phyloP scores from a whole-genome alignment of 2,329 filamentous ascomycete genomes.

The Aciculosporium take region DNA sequence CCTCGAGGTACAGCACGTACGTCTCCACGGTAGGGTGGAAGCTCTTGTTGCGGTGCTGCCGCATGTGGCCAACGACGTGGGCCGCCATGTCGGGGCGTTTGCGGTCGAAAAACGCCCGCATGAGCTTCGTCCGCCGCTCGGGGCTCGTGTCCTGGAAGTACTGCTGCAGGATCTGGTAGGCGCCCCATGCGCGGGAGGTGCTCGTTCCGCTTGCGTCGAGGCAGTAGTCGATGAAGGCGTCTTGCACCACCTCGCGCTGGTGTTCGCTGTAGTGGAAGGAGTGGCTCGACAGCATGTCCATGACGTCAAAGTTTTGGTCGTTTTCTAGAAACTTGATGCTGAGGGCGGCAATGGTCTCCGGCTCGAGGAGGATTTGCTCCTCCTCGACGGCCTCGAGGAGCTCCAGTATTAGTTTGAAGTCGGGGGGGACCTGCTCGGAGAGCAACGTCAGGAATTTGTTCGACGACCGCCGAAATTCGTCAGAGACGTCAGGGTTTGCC shows the following conservation, averaged over 20 bases:
- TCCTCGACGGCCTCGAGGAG: conserved; percentile 61
- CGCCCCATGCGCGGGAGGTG: conserved; percentile 49
- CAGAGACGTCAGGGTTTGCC: conserved; percentile 26
- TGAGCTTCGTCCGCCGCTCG: conserved; percentile 52
- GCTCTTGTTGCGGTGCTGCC: conserved; percentile 49
- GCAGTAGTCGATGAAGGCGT: conserved; percentile 54
- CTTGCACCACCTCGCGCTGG: conserved; percentile 53
- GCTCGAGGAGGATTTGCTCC: conserved; percentile 52
- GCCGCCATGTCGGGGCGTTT: conserved; percentile 71
- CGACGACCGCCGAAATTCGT: conserved; percentile 45
- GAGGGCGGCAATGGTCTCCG: conserved; percentile 61
- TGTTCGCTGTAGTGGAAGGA: conserved; percentile 53
- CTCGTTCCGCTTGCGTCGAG: conserved; percentile 46
- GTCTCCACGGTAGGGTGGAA: conserved; percentile 57
- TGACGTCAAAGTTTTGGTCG: conserved; percentile 64
- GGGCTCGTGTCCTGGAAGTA: conserved; percentile 54
- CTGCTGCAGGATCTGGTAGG: conserved; percentile 50
- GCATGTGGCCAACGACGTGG: conserved; percentile 86
- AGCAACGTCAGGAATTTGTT: conserved; percentile 62
- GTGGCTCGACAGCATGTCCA: conserved; percentile 68
- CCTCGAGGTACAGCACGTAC: conserved; percentile 66
- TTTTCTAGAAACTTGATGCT: conserved; percentile 59
- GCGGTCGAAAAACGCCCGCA: conserved; percentile 70
- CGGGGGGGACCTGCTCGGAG: conserved; percentile 42
- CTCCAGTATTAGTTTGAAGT: conserved; percentile 58